Base-by-base conservation (phyloP, 768 basidiomycete genomes). In the Vararia minispora region DNA sequence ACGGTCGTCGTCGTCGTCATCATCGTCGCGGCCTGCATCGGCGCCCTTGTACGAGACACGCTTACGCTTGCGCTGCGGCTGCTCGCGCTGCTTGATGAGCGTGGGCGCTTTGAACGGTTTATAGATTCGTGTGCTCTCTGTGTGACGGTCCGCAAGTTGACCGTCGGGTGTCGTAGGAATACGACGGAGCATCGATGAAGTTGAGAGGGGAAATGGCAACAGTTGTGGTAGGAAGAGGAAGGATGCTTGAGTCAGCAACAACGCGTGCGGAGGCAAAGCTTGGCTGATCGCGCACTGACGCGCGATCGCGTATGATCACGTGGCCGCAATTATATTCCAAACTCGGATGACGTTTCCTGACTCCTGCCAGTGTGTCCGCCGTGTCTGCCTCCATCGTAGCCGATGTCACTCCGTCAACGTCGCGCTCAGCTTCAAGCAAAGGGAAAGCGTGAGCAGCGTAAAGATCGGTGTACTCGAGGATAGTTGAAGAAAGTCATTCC, bases 31-130 rank as follows among this genome's bases (percentile, higher is more conserved):
- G 23, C 51, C 65, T 30, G 68, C 74, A 44, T 74, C 66, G 4
- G 56, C 54, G 34, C 73, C 85, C 50, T 83, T 86, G 67, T 94
- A 94, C 0, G 82, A 87, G 17, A 90, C 77, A 10, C 85, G 77
- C 52, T 88, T 92, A 35, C 90, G 76, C 57, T 94, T 95, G 18
- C 90, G 72, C 47, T 68, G 68, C 0, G 78, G 80, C 48, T 81
- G 79, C 5, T 63, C 59, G 25, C 74, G 74, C 31, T 73, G 70
- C 16, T 67, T 48, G 9, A 62, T 51, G 21, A 63, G 48, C 1
- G 76, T 69, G 4, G 87, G 87, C 1, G 79, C 63, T 53, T 86
- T 88, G 67, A 88, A 90, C 0, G 83, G 87, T 50, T 79, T 78
- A 62, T 76, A 79, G 21, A 88, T 59, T 33, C 83, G 76, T 12